Conservation (phyloP, 257 asterid species). For the Craterostigma plantagineum region DNA sequence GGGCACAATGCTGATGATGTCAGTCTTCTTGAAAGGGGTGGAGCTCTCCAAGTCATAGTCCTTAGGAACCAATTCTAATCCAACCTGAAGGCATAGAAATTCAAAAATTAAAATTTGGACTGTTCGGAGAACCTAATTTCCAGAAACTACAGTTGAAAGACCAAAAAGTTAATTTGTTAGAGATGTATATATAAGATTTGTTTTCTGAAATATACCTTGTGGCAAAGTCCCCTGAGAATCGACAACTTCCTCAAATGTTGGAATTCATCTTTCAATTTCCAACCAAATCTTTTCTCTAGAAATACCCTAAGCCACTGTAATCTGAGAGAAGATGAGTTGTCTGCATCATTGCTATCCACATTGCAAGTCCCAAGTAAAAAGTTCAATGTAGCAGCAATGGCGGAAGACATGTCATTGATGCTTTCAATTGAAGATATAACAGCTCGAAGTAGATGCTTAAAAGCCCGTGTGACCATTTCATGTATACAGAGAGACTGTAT, state of each 20-base stretch:
- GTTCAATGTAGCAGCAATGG: conserved; percentile 65
- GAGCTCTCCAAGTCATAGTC: conserved; percentile 83
- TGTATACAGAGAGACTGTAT: conserved; percentile 94
- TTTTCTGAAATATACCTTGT: conserved; percentile 39
- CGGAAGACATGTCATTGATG: conserved; percentile 39
- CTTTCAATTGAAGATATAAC: conserved; percentile 71
- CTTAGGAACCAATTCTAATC: conserved; percentile 77
- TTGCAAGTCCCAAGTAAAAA: conserved; percentile 64
- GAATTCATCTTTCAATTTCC: conserved; percentile 62
- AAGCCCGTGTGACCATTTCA: conserved; percentile 98
- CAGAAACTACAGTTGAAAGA: too few relatives aligned
- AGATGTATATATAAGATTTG: too few relatives aligned
- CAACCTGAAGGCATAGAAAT: conserved; percentile 36
- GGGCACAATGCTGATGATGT: conserved; percentile 78
- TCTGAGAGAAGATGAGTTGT: conserved; percentile 29
- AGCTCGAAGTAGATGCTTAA: conserved; percentile 77
- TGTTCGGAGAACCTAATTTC: too few relatives aligned
- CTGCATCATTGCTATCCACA: conserved; percentile 17
- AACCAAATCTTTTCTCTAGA: conserved; percentile 58
- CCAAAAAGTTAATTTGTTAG: conserved; percentile 6
- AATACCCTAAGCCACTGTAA: conserved; percentile 54
- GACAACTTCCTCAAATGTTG: conserved; percentile 63
- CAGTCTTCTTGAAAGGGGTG: conserved; percentile 57
- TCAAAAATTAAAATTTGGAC: too few relatives aligned
- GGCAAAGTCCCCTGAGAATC: conserved; percentile 89